A percentile compares a stretch with the other conserved stretches of the same genome.
These are phyloP conservation scores for Polygonum maritimum DNA, from an alignment of 148 eudicot species.

Conservation along the genomic window DNA sequence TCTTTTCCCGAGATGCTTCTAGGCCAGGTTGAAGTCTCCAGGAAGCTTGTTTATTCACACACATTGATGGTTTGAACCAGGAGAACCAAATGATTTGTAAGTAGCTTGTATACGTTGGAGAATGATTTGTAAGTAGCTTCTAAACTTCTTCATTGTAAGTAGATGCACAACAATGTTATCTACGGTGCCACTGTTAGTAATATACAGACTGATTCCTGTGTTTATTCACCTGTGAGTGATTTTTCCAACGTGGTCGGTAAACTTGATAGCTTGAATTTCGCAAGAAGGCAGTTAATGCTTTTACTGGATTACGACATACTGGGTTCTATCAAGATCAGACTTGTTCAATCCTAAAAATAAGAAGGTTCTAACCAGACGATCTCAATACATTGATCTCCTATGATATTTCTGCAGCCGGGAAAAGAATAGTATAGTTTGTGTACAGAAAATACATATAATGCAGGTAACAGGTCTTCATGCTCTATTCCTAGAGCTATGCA, in stretches of 20 bases:
- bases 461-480: background rate
- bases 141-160: background rate
- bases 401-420: background rate
- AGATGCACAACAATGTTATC: background rate
- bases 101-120: background rate
- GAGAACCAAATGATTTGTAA: background rate
- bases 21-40: conserved; percentile 1
- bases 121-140: background rate
- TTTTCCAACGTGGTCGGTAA: background rate
- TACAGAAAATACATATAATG: background rate
- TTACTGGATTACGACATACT: too few species aligned
- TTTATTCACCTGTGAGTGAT: background rate
- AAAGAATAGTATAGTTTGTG: background rate
- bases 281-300: too few species aligned
- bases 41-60: conserved; percentile 6
- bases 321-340: background rate
- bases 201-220: background rate
- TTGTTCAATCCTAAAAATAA: background rate
- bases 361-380: background rate
- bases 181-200: background rate
- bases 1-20: background rate
- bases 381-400: background rate
- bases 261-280: background rate
- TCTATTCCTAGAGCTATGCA: conserved; percentile 12
- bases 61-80: conserved; percentile 1